Evolutionary conservation across 768 basidiomycete species (phyloP).

Genomic region (Suillus brevipes): DNA sequence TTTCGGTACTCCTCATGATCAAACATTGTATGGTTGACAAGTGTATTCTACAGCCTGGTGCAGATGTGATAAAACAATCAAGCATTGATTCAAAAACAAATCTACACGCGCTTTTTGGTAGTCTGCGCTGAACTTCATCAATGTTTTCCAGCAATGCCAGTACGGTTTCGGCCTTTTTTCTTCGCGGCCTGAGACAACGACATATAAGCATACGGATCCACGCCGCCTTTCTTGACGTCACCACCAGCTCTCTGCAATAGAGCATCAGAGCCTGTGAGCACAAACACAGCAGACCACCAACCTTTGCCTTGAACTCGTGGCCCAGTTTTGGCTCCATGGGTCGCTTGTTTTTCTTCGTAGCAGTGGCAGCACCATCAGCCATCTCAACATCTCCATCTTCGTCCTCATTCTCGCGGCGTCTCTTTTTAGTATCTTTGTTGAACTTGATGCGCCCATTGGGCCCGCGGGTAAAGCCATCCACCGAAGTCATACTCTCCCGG

Average conservation of each 20-base stretch:
- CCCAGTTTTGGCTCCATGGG: slow-evolving; percentile 65
- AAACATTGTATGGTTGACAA: slow-evolving; percentile 64
- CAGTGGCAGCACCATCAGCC: slow-evolving; percentile 62
- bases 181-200: slow-evolving; percentile 82
- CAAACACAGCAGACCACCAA: slow-evolving; percentile 35
- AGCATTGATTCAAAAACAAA: slow-evolving; percentile 6
- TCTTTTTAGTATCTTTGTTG: slow-evolving; percentile 96
- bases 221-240: slow-evolving; percentile 82
- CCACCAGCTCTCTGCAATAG: slow-evolving; percentile 83
- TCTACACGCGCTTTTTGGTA: slow-evolving; percentile 5
- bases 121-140: slow-evolving; percentile 28
- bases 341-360: slow-evolving; percentile 48
- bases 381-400: slow-evolving; percentile 70
- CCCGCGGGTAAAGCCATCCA: slow-evolving; percentile 88
- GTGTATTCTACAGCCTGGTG: slow-evolving; percentile 5
- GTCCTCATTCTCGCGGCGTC: slow-evolving; percentile 68
- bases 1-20: slow-evolving; percentile 74
- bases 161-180: slow-evolving; percentile 45
- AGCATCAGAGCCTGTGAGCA: slow-evolving; percentile 1
- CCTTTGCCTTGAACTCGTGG: slow-evolving; percentile 95
- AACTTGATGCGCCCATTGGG: slow-evolving; percentile 86
- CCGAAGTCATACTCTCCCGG: slow-evolving; percentile 76
- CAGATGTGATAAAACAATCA: slow-evolving; percentile 1
- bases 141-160: slow-evolving; percentile 66
- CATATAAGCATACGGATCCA: slow-evolving; percentile 94